Conservation (phyloP, 2,329 filamentous ascomycete species). For the Setomelanomma holmii region DNA sequence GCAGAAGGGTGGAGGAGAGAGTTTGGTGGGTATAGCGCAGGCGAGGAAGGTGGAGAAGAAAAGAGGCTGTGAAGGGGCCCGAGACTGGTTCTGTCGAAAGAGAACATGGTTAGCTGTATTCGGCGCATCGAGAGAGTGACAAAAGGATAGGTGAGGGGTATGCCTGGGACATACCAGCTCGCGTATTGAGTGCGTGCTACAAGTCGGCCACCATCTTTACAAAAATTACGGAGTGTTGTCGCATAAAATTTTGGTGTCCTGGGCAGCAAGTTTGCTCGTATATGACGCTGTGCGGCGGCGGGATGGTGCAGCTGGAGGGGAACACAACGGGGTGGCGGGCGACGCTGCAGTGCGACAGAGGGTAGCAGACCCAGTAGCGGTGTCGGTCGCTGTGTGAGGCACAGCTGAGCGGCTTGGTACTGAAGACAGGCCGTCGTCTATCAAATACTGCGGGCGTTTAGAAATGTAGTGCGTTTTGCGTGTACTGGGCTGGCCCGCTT, state of each 20-base stretch:
- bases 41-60: slow-evolving; percentile 15
- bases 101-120: slow-evolving; percentile 41
- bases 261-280: slow-evolving; percentile 40
- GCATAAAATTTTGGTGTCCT: slow-evolving; percentile 28
- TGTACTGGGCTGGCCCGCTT: slow-evolving; percentile 4
- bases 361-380: neutral
- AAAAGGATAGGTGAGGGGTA: slow-evolving; percentile 27
- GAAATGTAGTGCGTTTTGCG: slow-evolving; percentile 6
- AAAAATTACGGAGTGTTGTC: slow-evolving; percentile 19
- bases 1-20: slow-evolving; percentile 4
- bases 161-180: slow-evolving; percentile 30
- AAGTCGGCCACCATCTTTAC: slow-evolving; percentile 41
- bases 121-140: slow-evolving; percentile 26
- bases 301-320: slow-evolving; percentile 28
- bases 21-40: slow-evolving; percentile 6
- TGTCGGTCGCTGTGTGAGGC: neutral
- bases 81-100: slow-evolving; percentile 38
- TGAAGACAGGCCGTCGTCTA: neutral
- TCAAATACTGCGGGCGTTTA: slow-evolving; percentile 8
- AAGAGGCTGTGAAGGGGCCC: slow-evolving; percentile 30
- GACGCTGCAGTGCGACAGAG: slow-evolving; percentile 37
- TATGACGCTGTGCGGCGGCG: slow-evolving; percentile 40
- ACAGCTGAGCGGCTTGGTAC: neutral
- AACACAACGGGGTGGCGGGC: slow-evolving; percentile 26
- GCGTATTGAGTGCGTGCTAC: slow-evolving; percentile 40